Percentiles rank a stretch among this genome's conserved stretches.
Evolutionary conservation across 345 rosid genomes (phyloP).

Genomic region (Cardamine occulta): DNA sequence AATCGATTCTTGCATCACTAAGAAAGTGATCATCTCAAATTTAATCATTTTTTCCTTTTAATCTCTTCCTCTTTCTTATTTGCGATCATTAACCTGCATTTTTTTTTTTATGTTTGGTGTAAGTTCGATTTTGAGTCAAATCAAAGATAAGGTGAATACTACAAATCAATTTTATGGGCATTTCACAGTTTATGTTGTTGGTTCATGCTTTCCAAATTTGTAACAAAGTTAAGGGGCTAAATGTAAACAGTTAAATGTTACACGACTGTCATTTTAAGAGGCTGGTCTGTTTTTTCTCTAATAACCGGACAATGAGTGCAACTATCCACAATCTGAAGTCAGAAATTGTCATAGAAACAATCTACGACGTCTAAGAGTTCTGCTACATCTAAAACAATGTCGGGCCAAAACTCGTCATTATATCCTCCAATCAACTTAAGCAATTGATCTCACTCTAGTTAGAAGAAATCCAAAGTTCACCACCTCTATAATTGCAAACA

Average conservation of each 20-base stretch:
- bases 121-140: no score
- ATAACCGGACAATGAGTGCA: not conserved
- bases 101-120: no score
- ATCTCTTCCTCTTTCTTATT: no score
- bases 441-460: not conserved
- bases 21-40: no score
- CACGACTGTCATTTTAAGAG: not conserved
- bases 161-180: not conserved
- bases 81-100: no score
- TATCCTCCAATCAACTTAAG: not conserved
- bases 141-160: no score
- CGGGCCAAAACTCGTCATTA: not conserved
- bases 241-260: not conserved
- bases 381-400: not conserved
- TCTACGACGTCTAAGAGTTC: not conserved
- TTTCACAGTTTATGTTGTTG: not conserved
- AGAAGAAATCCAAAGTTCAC: not conserved
- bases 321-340: not conserved
- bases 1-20: no score
- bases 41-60: no score
- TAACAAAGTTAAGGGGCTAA: not conserved
- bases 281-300: not conserved
- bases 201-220: not conserved
- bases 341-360: not conserved
- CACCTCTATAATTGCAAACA: not conserved